Conservation (phyloP, 2,329 filamentous ascomycete species). For the Penicillium sp. region DNA sequence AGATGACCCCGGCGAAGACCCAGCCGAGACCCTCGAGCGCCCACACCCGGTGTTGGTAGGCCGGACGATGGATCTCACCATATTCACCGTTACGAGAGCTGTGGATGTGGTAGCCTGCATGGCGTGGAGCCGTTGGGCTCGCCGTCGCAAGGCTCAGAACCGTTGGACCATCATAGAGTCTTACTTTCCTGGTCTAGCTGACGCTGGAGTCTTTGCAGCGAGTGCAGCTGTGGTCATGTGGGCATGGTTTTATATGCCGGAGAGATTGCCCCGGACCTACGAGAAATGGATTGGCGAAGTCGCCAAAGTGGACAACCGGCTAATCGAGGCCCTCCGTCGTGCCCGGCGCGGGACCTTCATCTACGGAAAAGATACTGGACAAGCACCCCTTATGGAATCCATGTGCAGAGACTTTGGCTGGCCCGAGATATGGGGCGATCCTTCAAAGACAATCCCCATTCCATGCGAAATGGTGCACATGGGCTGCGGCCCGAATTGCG, state of each 20-base stretch:
- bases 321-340: slow-evolving; percentile 75
- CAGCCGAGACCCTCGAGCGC: slow-evolving; percentile 21
- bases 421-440: slow-evolving; percentile 76
- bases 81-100: slow-evolving; percentile 77
- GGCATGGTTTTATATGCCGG: slow-evolving; percentile 81
- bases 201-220: slow-evolving; percentile 72
- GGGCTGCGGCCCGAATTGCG: slow-evolving; percentile 72
- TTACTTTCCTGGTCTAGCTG: slow-evolving; percentile 55
- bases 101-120: slow-evolving; percentile 72
- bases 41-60: slow-evolving; percentile 61
- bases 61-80: slow-evolving; percentile 78
- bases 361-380: slow-evolving; percentile 76
- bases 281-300: slow-evolving; percentile 81
- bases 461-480: slow-evolving; percentile 87
- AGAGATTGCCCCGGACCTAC: slow-evolving; percentile 73
- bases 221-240: slow-evolving; percentile 83
- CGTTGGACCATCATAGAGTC: slow-evolving; percentile 49
- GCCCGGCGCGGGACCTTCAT: slow-evolving; percentile 67
- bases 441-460: slow-evolving; percentile 70
- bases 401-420: slow-evolving; percentile 76
- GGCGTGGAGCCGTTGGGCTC: slow-evolving; percentile 63
- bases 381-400: slow-evolving; percentile 68
- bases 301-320: slow-evolving; percentile 74
- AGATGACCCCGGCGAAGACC: slow-evolving; percentile 13
- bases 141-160: slow-evolving; percentile 38